A percentile compares a stretch with the other conserved stretches of the same genome.
Evolutionary conservation across 2,329 filamentous ascomycete genomes (phyloP).

Genomic region (Monilinia aucupariae): DNA sequence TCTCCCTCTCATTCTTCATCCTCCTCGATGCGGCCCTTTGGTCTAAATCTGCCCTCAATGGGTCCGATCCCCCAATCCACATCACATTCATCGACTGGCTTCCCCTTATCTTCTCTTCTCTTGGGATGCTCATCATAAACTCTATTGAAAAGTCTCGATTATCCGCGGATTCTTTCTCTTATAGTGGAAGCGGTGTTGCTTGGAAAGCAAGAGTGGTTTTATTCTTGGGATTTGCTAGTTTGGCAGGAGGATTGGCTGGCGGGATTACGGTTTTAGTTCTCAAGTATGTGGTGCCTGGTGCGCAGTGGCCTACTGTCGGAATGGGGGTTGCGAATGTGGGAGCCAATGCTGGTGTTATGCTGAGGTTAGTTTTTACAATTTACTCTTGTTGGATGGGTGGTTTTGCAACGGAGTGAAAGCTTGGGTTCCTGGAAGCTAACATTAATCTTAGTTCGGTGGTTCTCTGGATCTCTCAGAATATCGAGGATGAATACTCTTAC

Average conservation of each 20-base stretch:
- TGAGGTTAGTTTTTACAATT: slow-evolving; percentile 43
- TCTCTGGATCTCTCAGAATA: slow-evolving; percentile 65
- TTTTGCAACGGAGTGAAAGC: neutral
- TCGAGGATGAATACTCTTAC: slow-evolving; percentile 68
- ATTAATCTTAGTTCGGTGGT: slow-evolving; percentile 49
- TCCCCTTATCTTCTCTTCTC: slow-evolving; percentile 59
- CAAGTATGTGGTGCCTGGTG: slow-evolving; percentile 55
- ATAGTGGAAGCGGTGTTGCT: slow-evolving; percentile 57
- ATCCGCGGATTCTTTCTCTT: slow-evolving; percentile 57
- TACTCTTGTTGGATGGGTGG: neutral
- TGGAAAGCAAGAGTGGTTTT: slow-evolving; percentile 65
- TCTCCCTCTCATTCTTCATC: slow-evolving; percentile 63
- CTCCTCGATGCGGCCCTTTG: slow-evolving; percentile 63
- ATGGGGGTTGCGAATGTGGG: slow-evolving; percentile 65
- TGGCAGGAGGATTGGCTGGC: slow-evolving; percentile 63
- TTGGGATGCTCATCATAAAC: slow-evolving; percentile 69
- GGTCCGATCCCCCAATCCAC: slow-evolving; percentile 48
- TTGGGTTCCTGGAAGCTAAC: slow-evolving; percentile 19
- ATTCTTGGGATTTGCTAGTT: slow-evolving; percentile 59
- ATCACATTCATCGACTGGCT: slow-evolving; percentile 66
- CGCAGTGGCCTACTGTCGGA: slow-evolving; percentile 53
- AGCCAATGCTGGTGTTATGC: slow-evolving; percentile 57
- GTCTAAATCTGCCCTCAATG: slow-evolving; percentile 57
- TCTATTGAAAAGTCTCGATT: slow-evolving; percentile 62
- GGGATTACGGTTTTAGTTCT: slow-evolving; percentile 64